Evolutionary conservation across 108 stramenopile species (phyloP).

Genomic region (Nitzschia sp.): DNA sequence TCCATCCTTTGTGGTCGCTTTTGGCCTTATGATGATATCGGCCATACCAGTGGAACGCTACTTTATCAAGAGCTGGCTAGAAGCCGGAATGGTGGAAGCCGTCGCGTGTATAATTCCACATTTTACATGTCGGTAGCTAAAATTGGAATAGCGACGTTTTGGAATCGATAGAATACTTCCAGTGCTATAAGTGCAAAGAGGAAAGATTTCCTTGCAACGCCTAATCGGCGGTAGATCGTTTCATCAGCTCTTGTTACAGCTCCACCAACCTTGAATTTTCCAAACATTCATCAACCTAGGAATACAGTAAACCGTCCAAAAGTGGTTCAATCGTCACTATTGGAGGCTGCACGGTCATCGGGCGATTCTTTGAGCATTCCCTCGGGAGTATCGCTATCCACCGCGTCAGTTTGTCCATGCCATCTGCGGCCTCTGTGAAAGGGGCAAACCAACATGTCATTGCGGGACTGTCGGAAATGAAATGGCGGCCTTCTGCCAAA

Average conservation of each 20-base stretch:
- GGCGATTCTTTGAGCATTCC: slow-evolving; percentile 22
- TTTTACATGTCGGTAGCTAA: slow-evolving; percentile 10
- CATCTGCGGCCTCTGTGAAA: slow-evolving; percentile 5
- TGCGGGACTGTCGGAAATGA: background rate
- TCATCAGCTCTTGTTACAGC: too few species aligned
- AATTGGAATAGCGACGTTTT: too few species aligned
- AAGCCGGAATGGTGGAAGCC: slow-evolving; percentile 33
- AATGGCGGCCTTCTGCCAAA: background rate
- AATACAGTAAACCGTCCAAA: too few species aligned
- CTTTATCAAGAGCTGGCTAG: slow-evolving; percentile 35
- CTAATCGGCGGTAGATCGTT: too few species aligned
- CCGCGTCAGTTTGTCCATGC: background rate
- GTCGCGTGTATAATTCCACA: slow-evolving; percentile 22
- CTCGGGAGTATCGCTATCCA: slow-evolving; percentile 23
- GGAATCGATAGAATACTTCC: too few species aligned
- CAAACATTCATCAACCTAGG: too few species aligned
- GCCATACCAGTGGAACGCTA: slow-evolving; percentile 26
- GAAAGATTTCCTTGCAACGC: too few species aligned
- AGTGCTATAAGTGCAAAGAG: too few species aligned
- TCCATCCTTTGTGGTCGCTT: slow-evolving; percentile 17
- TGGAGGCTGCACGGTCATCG: slow-evolving; percentile 40
- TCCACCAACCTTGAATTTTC: too few species aligned
- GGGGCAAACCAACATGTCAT: background rate
- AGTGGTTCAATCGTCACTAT: slow-evolving; percentile 35
- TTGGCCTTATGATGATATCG: slow-evolving; percentile 9